Percentiles rank a stretch among this genome's conserved stretches.
Conservation (phyloP, 208 protist genomes). For the Phytomonas serpens region DNA sequence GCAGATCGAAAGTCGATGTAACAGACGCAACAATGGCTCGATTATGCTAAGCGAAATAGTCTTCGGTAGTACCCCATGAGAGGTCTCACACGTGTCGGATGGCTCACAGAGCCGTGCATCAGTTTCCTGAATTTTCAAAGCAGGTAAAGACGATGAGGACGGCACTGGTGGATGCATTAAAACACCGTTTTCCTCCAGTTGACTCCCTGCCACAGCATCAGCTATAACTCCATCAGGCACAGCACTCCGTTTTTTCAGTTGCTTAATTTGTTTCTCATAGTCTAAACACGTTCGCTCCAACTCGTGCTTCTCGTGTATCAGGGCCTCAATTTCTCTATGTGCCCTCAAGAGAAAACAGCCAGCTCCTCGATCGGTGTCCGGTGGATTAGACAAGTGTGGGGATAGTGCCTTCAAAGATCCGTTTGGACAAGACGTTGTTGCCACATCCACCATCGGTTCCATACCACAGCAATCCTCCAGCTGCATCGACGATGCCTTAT, state of each 20-base stretch:
- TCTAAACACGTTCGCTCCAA: conserved; percentile 18
- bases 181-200: background rate
- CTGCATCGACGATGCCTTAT: background rate
- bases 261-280: conserved; percentile 9
- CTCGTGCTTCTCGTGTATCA: conserved; percentile 19
- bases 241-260: background rate
- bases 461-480: background rate
- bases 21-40: background rate
- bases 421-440: background rate
- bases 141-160: background rate
- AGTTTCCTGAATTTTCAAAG: background rate
- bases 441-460: background rate
- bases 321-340: conserved; percentile 19
- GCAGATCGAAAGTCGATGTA: background rate
- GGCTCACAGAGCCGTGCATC: background rate
- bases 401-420: background rate
- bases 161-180: background rate
- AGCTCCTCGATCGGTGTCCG: background rate
- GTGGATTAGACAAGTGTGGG: background rate
- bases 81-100: background rate
- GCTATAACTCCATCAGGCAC: no score
- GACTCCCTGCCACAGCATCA: background rate
- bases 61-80: background rate
- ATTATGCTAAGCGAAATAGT: background rate
- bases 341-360: conserved; percentile 12